Percentiles rank a stretch among this genome's conserved stretches.
phyloP scores from a whole-genome alignment of 225 moss, liverwort and hornwort genomes.

The Thuidium tamariscinum region DNA sequence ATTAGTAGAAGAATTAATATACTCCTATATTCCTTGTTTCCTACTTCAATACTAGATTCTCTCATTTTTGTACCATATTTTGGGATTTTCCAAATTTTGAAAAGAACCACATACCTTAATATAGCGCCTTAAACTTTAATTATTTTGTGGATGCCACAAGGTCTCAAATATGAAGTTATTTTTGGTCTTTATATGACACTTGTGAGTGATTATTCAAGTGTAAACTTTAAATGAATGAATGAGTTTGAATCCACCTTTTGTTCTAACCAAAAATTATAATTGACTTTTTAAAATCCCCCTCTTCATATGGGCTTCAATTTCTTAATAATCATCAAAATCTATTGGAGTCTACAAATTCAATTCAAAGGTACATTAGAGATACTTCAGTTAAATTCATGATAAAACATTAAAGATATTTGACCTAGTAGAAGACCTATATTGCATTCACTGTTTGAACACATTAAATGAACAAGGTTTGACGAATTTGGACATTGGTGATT shows the following conservation, averaged over 20 bases:
- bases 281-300: too few relatives aligned
- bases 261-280: neutral
- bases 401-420: neutral
- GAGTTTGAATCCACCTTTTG: neutral
- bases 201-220: neutral
- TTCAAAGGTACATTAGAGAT: fast-evolving
- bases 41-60: too few relatives aligned
- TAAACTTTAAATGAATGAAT: neutral
- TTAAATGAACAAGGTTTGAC: neutral
- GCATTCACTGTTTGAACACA: neutral
- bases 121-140: neutral
- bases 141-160: too few relatives aligned
- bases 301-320: too few relatives aligned
- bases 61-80: neutral
- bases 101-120: neutral
- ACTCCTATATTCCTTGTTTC: too few relatives aligned
- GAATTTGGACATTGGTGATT: neutral
- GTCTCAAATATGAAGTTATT: too few relatives aligned
- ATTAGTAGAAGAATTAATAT: too few relatives aligned
- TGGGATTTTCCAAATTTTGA: neutral
- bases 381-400: neutral
- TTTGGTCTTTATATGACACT: neutral
- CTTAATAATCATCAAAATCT: too few relatives aligned
- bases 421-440: neutral
- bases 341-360: neutral